Evolutionary conservation across 2,329 filamentous ascomycete species (phyloP), one percentile per base, ranked within the genome.

Genomic region (Colletotrichum liriopes): DNA sequence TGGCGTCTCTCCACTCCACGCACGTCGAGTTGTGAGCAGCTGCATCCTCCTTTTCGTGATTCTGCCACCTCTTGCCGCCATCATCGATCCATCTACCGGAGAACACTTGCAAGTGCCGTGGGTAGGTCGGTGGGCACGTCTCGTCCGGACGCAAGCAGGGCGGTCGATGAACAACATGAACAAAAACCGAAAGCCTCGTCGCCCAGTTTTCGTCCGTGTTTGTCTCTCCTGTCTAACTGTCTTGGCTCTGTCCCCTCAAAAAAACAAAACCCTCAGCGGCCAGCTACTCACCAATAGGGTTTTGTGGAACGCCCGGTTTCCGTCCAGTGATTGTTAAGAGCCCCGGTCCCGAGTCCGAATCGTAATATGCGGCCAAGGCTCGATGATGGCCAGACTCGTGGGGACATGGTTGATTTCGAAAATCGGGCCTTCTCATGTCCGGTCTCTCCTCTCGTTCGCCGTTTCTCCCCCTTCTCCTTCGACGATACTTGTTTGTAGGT

Each of bases 331-430:
- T 41, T 41, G 29, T 45, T 32, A 58, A 32, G 51, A 37, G 65
- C 35, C 29, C 23, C 55, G 56, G 65, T 56, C 47, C 55, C 55
- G 61, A 29, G 47, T 52, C 32, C 58, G 41, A 56, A 49, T 68
- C 58, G 65, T 62, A 58, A 68, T 37, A 56, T 63, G 65, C 56
- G 58, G 65, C 49, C 65, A 68, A 61, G 65, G 11, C 65, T 62
- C 49, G 49, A 41, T 62, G 37, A 47, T 47, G 39, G 41, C 41
- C 39, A 62, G 56, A 45, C 37, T 67, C 37, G 9, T 20, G 41
- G 39, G 45, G 54, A 49, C 43, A 49, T 43, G 54, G 18, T 37
- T 54, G 20, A 61, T 51, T 39, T 52, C 20, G 55, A 67, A 37
- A 67, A 35, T 54, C 37, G 55, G 65, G 45, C 65, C 47, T 60